Base-by-base conservation (phyloP, 768 basidiomycete species). In the Boletus edulis region DNA sequence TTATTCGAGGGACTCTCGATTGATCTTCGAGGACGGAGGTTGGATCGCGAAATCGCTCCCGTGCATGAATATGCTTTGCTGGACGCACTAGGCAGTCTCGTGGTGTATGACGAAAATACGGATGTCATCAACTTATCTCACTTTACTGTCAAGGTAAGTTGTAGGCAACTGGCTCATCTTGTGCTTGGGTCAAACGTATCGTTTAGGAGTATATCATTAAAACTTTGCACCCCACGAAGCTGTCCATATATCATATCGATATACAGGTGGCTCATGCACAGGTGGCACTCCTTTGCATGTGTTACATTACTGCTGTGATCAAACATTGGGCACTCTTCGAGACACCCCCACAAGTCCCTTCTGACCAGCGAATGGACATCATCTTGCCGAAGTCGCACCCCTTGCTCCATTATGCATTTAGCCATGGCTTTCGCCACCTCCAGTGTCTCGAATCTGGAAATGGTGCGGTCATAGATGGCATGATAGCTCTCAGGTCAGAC, bases 71-170 rank as follows among this genome's bases (percentile, higher is more conserved):
- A 12, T 6, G 49, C 41, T 3, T 38, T 54, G 13, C 35, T 54
- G 5, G 56, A 61, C 1, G 54, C 46, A 13, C 51, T 60, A 20
- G 49, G 59, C 3, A 63, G 51, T 5, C 56, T 64, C 9, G 62
- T 64, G n/a, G 52, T 41, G 5, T 46, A 57, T 9, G 20, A 54
- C 6, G 45, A 53, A 18, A 35, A 42, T 31, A 54, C 42, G 0
- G 31, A 22, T 11, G 22, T 58, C 3, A 4, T 64, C 0, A 44
- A 49, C 3, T 42, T 64, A 1, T 56, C 62, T 1, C 63, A 64
- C 50, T 64, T 54, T 32, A 56, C 46, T 18, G 57, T 64, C 42
- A 64, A 64, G 57, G 62, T 56, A 14, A 37, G 22, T 41, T 4
- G 14, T 4, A 13, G 1, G 2, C 15, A 12, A 38, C 24, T 20